These are phyloP conservation scores for Xylaria castorea DNA, from an alignment of 495 filamentous ascomycete genomes.

Conservation along the genomic window DNA sequence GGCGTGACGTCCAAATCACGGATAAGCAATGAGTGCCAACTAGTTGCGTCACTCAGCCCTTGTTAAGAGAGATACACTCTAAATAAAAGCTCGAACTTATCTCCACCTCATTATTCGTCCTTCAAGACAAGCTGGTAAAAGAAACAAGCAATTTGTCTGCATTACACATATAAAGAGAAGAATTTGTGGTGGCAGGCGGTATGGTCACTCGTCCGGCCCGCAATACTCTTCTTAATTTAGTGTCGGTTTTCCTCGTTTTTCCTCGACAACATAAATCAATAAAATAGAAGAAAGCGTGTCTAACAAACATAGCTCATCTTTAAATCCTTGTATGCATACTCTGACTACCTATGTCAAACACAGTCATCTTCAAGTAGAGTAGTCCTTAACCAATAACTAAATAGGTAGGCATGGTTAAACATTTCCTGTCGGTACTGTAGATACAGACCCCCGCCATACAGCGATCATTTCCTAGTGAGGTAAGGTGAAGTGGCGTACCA, in stretches of 20 bases:
- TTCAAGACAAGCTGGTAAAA: background rate
- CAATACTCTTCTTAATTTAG: background rate
- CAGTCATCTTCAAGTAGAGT: background rate
- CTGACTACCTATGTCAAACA: background rate
- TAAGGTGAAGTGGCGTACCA: constrained; percentile 13
- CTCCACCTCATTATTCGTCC: background rate
- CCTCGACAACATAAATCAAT: background rate
- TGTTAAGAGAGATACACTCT: background rate
- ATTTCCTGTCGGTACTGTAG: background rate
- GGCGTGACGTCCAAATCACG: background rate
- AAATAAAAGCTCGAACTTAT: background rate
- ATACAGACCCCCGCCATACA: background rate
- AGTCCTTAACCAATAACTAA: background rate
- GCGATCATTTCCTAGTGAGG: constrained; percentile 19
- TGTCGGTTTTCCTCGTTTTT: background rate
- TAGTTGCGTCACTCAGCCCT: background rate
- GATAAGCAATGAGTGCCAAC: background rate
- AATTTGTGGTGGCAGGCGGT: background rate
- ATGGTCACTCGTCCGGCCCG: background rate
- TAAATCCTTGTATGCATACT: background rate
- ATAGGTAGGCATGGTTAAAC: background rate
- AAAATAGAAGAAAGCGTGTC: background rate
- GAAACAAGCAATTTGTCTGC: background rate
- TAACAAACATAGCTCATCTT: background rate
- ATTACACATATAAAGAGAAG: background rate